Evolutionary conservation across 192 early-diverging fungal species (phyloP), one percentile per base, ranked within the genome.

Genomic region (Fimicolochytrium jonesii): DNA sequence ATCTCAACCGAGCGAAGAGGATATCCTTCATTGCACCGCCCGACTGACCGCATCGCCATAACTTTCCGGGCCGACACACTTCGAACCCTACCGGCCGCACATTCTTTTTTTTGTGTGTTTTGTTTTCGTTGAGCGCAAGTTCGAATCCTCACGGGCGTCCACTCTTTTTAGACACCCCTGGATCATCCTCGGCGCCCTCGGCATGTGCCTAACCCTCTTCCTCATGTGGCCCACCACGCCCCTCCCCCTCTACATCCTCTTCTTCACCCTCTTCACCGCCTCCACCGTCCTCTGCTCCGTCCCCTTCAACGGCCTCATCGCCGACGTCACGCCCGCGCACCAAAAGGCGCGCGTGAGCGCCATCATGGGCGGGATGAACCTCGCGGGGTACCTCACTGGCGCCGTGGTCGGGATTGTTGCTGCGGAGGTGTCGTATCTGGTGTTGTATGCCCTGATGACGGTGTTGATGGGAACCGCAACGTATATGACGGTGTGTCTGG

Each of bases 261-360:
- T 65, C 28, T 78, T 72, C 43, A 29, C 57, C n/a, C 3, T 42
- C 17, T 45, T 78, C 44, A 75, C 61, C 6, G 31, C 69, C 6
- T 23, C 47, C 6, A 61, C 70, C 13, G 60, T 71, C 6, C 37
- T 73, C 17, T 45, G 62, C 1, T 61, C 55, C n/a, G 73, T 78
- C 17, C 76, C 76, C 1, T 78, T 78, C 57, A 78, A 78, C 37
- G 76, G 73, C 0, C 51, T 75, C 11, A 32, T 78, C 13, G 70
- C 77, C 15, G 77, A 78, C 42, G 55, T 73, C 6, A 68, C 77
- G 5, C 72, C 72, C 4, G 47, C 46, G n/a, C 70, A 70, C 13
- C 73, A 75, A 34, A 76, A 70, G 33, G 70, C 53, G 0, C 44
- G 34, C 22, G 65, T 76, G 25, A 70, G 67, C 7, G 63, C 70